Evolutionary conservation across 176 grass and related monocot species (phyloP), one percentile per base, ranked within the genome.

Genomic region (Oryza meridionalis): DNA sequence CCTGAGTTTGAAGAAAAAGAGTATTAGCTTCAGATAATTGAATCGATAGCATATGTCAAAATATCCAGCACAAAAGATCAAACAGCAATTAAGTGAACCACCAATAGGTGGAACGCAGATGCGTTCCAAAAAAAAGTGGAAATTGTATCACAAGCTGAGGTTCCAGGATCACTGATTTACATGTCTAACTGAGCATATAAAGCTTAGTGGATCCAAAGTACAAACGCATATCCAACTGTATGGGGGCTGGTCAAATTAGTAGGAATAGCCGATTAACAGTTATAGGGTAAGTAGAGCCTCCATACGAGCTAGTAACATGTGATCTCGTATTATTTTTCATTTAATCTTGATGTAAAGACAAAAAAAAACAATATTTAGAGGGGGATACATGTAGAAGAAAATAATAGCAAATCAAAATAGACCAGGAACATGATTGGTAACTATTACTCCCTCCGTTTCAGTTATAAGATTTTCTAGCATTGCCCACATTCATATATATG

Each of bases 1-100:
- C 73, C 83, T 86, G 45, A 43, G 65, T 81, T 80, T 79, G 21
- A 85, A 19, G 9, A 16, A 24, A 24, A 13, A 55, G 40, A 66
- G 58, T 40, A 40, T 40, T 40, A 82, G 83, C 73, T 82, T 78
- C 45, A 37, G 17, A 32, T 11, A 90, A 70, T 65, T 6, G 11
- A 27, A 49, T 50, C 37, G 14, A 81, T 50, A 29, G 17, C 15
- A 82, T 74, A 65, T 16, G 62, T 25, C 25, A 87, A 69, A 81
- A 77, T 27, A 51, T 55, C 55, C 11, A 84, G 11, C 27, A 70
- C 7, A n/a, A 19, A n/a, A 59, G 17, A 59, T 59, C 55, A 59
- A 59, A 61, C 55, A 61, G n/a, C 55, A 22, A 61, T 10, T 61
- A 22, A 61, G 21, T 61, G 55, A 55, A 49, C 46, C 13, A 49